Percentiles rank a stretch among this genome's conserved stretches.
Evolutionary conservation across 495 filamentous ascomycete species (phyloP).

Genomic region (Xylaria sp.): DNA sequence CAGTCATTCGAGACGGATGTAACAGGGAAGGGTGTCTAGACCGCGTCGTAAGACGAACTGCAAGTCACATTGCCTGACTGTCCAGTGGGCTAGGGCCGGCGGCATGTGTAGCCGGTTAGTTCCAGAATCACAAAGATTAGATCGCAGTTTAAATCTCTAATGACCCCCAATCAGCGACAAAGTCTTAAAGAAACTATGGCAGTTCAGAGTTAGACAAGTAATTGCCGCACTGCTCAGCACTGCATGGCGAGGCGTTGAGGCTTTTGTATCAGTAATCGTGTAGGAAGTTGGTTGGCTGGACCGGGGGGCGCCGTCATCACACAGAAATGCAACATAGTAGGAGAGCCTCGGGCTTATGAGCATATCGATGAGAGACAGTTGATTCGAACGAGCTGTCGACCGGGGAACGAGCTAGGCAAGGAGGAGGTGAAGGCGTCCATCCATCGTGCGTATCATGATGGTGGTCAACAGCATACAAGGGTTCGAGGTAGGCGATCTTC

Average conservation of each 20-base stretch:
- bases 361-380: not conserved
- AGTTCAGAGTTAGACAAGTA: not conserved
- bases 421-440: not conserved
- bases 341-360: slow-evolving; percentile 16
- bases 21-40: slow-evolving; percentile 4
- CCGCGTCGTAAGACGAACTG: not conserved
- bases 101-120: slow-evolving; percentile 16
- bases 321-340: slow-evolving; percentile 20
- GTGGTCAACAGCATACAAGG: slow-evolving; percentile 13
- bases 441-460: not conserved
- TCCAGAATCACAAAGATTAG: not conserved
- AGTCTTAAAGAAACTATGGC: not conserved
- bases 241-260: slow-evolving; percentile 25
- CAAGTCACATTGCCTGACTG: not conserved
- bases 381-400: slow-evolving; percentile 9
- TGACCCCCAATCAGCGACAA: not conserved
- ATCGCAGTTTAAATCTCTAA: not conserved
- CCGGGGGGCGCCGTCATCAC: slow-evolving; percentile 17
- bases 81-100: not conserved
- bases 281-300: slow-evolving; percentile 27
- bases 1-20: slow-evolving; percentile 11
- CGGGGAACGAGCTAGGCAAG: not conserved
- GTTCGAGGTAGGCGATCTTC: not conserved
- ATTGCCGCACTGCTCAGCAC: slow-evolving; percentile 2
- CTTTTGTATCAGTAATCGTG: slow-evolving; percentile 29